Percentiles rank a stretch among this genome's conserved stretches.
Evolutionary conservation across 2,329 filamentous ascomycete species (phyloP).

Genomic region (Alternaria alternata): DNA sequence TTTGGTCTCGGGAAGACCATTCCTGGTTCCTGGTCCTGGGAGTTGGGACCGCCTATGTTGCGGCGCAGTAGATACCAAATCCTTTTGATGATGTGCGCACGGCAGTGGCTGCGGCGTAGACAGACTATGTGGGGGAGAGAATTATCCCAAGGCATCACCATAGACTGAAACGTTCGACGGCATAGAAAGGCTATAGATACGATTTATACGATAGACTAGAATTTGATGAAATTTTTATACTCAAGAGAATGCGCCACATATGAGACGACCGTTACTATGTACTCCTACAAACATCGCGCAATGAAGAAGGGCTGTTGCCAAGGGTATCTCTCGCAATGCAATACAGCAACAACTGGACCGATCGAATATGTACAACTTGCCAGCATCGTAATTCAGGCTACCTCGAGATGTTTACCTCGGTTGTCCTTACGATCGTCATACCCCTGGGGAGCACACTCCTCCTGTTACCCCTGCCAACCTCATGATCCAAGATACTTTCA

Average conservation of each 20-base stretch:
- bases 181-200: slow-evolving; percentile 22
- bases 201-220: slow-evolving; percentile 23
- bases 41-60: neutral
- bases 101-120: neutral
- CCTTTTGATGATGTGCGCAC: neutral
- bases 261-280: neutral
- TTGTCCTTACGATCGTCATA: slow-evolving; percentile 29
- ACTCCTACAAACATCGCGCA: neutral
- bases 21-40: neutral
- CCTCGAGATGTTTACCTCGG: slow-evolving; percentile 26
- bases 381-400: neutral
- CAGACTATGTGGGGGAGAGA: neutral
- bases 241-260: neutral
- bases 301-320: neutral
- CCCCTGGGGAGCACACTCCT: slow-evolving; percentile 15
- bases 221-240: slow-evolving; percentile 4
- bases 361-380: neutral
- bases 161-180: slow-evolving; percentile 9
- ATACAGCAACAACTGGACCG: neutral
- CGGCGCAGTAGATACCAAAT: slow-evolving; percentile 1
- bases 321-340: slow-evolving; percentile 1
- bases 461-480: slow-evolving; percentile 13
- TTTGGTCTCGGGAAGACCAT: neutral
- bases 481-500: slow-evolving; percentile 10
- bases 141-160: neutral